Evolutionary conservation across 768 basidiomycete genomes (phyloP).

Genomic region (Lactifluus hygrophoroides): DNA sequence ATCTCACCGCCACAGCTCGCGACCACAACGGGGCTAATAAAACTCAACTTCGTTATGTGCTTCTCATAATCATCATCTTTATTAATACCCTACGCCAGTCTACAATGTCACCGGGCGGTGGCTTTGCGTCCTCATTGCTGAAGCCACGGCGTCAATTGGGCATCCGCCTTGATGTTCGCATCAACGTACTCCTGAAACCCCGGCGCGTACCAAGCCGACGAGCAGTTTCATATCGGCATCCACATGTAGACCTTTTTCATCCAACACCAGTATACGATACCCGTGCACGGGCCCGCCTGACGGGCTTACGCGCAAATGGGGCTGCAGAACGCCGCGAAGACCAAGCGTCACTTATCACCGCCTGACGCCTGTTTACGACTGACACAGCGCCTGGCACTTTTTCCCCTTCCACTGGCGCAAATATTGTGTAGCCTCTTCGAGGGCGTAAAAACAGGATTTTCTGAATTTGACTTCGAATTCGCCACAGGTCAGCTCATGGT

Average conservation of each 20-base stretch:
- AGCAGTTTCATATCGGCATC: neutral
- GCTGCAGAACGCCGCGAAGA: slow-evolving; percentile 12
- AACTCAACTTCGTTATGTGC: neutral
- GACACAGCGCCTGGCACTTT: neutral
- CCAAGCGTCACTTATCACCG: slow-evolving; percentile 13
- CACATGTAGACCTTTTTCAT: neutral
- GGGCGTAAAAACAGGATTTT: slow-evolving; percentile 52
- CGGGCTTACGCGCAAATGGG: slow-evolving; percentile 10
- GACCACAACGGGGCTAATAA: neutral
- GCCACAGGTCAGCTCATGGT: no score
- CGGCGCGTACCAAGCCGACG: neutral
- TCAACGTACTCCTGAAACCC: neutral
- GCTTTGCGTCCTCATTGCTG: neutral
- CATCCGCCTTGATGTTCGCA: neutral
- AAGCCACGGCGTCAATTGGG: neutral
- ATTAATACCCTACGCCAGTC: neutral
- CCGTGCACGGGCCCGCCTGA: slow-evolving; percentile 7
- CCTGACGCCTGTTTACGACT: slow-evolving; percentile 8
- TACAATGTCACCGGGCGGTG: neutral
- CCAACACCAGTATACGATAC: slow-evolving; percentile 10
- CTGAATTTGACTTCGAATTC: slow-evolving; percentile 54
- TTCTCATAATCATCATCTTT: neutral
- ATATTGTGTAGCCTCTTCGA: slow-evolving; percentile 37
- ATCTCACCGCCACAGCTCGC: neutral
- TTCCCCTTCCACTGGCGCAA: slow-evolving; percentile 23